Conservation (phyloP, 768 basidiomycete species). For the Arthromyces matolae region DNA sequence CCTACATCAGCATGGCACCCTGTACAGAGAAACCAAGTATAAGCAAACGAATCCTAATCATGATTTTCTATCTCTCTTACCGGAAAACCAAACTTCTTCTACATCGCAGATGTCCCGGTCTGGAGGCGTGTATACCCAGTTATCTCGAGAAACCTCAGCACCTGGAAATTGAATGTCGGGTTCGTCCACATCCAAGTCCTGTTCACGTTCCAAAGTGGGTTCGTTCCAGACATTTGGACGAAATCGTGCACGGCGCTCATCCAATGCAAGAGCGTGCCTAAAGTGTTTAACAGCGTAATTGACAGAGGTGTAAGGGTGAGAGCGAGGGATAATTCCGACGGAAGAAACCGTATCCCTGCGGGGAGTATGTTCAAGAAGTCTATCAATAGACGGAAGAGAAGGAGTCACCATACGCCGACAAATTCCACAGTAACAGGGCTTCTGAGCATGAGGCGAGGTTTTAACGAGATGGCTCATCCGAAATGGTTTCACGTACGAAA, state of each 20-base stretch:
- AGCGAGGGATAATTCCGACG: conserved; percentile 21
- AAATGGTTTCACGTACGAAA: conserved; percentile 16
- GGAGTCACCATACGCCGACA: conserved; percentile 33
- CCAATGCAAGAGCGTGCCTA: conserved; percentile 22
- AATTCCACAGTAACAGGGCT: conserved; percentile 28
- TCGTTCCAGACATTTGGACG: conserved; percentile 22
- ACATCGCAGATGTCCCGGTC: conserved; percentile 19
- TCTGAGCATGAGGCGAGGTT: conserved; percentile 1
- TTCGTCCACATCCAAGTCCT: conserved; percentile 22
- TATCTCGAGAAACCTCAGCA: conserved; percentile 9
- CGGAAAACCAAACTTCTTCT: conserved; percentile 25
- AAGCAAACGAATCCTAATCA: background rate
- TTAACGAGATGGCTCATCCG: background rate
- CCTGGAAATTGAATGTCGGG: conserved; percentile 9
- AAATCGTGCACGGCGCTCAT: conserved; percentile 23
- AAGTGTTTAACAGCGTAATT: conserved; percentile 22
- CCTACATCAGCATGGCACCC: conserved; percentile 23
- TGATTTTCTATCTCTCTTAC: too few species aligned
- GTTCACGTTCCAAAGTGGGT: conserved; percentile 17
- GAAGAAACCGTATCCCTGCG: conserved; percentile 27
- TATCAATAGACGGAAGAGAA: too few species aligned
- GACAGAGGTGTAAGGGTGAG: conserved; percentile 20
- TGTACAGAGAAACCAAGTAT: background rate
- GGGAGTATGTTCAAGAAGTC: too few species aligned
- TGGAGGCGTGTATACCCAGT: conserved; percentile 18